Evolutionary conservation across 78 protist genomes (phyloP).

Genomic region (Diacronema lutheri): DNA sequence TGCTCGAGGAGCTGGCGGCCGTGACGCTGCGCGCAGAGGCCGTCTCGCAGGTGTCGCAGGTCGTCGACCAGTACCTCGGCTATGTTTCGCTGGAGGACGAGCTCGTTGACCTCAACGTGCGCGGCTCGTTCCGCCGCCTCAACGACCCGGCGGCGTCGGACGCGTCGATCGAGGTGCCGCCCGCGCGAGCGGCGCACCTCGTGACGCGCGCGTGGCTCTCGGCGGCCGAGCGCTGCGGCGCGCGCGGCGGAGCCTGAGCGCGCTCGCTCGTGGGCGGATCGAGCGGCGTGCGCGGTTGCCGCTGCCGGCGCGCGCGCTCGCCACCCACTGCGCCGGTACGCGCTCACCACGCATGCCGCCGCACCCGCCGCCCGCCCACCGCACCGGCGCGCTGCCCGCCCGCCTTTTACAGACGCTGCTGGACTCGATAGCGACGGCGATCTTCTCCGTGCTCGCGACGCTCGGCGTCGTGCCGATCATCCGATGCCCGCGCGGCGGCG

Average conservation of each 20-base stretch:
- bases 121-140: conserved; percentile 49
- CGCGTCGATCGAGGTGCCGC: conserved; percentile 1
- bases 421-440: conserved; percentile 56
- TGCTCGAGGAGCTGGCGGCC: conserved; percentile 76
- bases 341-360: too few relatives aligned
- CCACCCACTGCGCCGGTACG: too few relatives aligned
- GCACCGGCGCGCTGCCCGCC: too few relatives aligned
- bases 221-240: too few relatives aligned
- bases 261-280: too few relatives aligned
- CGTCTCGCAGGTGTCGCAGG: conserved; percentile 41
- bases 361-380: too few relatives aligned
- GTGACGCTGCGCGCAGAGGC: conserved; percentile 56
- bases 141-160: neutral
- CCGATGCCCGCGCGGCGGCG: conserved; percentile 54
- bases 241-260: too few relatives aligned
- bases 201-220: too few relatives aligned
- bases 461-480: conserved; percentile 72
- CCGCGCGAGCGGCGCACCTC: too few relatives aligned
- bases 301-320: too few relatives aligned
- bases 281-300: too few relatives aligned
- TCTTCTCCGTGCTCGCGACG: conserved; percentile 76
- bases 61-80: conserved; percentile 80
- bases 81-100: conserved; percentile 74
- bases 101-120: conserved; percentile 53
- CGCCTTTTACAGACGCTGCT: too few relatives aligned